These are phyloP conservation scores for Penicillium decumbens DNA, from an alignment of 2,329 filamentous ascomycete genomes.

Conservation along the genomic window DNA sequence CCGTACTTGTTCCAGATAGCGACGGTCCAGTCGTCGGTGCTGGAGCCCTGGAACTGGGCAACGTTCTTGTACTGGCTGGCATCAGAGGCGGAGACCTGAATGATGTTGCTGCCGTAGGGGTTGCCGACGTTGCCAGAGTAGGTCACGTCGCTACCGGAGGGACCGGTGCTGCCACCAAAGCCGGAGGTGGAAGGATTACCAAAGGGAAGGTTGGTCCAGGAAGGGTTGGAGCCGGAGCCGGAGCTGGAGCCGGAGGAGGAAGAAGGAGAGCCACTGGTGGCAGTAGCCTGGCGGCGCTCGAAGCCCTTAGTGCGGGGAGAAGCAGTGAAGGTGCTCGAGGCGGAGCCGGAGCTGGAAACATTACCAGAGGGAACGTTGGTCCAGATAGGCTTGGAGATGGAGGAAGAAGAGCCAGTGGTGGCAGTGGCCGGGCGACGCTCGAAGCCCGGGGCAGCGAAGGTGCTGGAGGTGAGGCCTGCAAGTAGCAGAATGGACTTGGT, in stretches of 20 bases:
- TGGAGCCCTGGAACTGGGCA: slow-evolving; percentile 29
- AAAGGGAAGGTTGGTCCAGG: slow-evolving; percentile 19
- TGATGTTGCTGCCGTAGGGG: slow-evolving; percentile 41
- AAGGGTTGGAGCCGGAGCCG: slow-evolving; percentile 2
- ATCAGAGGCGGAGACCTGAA: slow-evolving; percentile 31
- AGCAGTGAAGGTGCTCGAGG: slow-evolving; percentile 6
- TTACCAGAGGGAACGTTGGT: too few species aligned
- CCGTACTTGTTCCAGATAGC: slow-evolving; percentile 40
- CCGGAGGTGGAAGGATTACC: slow-evolving; percentile 26
- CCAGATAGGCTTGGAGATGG: not conserved
- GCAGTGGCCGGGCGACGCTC: slow-evolving; percentile 20
- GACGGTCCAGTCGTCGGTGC: slow-evolving; percentile 32
- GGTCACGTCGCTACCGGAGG: slow-evolving; percentile 21
- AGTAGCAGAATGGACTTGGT: slow-evolving; percentile 32
- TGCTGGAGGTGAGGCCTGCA: slow-evolving; percentile 26
- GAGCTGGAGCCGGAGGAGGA: not conserved
- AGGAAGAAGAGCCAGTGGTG: slow-evolving; percentile 3
- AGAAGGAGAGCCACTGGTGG: slow-evolving; percentile 2
- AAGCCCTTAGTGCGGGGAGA: slow-evolving; percentile 16
- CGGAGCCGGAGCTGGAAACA: too few species aligned
- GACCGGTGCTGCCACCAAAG: slow-evolving; percentile 30
- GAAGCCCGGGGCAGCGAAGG: slow-evolving; percentile 17
- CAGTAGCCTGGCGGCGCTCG: slow-evolving; percentile 20
- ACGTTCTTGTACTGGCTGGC: slow-evolving; percentile 35
- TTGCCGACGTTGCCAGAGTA: slow-evolving; percentile 38